Evolutionary conservation across 2,329 filamentous ascomycete genomes (phyloP), one percentile per base, ranked within the genome.

Genomic region (Passalora sequoiae): DNA sequence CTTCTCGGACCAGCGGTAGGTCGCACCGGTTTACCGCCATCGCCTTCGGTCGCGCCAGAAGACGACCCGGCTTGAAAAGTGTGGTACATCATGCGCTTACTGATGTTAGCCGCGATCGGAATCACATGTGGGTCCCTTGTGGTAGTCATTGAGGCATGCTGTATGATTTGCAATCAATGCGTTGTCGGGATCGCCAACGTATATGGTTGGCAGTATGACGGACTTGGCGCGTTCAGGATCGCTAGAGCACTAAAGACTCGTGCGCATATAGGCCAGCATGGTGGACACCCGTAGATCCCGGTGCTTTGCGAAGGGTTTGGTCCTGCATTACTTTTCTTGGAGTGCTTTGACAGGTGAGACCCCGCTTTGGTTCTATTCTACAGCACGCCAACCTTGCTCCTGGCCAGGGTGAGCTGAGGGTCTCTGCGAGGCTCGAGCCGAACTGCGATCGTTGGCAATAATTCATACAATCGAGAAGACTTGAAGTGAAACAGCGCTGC

Each of bases 11-110:
- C 66, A 16, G 61, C 54, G 61, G 56, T 6, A 61, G 63, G 41
- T 57, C 55, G 42, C 60, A 60, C 32, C 25, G 21, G 19, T 53
- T 67, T 70, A 32, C 59, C 49, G 22, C 56, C 58, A 33, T 64
- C 61, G 17, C 58, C 62, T 27, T 65, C 64, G 31, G 56, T 58
- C 31, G 58, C 56, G 22, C 57, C 61, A 32, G 65, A 59, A 12
- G 62, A 62, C 41, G 48, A 47, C 16, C 50, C 44, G 20, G 58
- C 54, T 33, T 69, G 67, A 46, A 71, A 71, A 4, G 68, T 70
- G 53, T 70, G 68, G 51, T 69, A 71, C 69, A 71, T 71, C 52
- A 20, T 48, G 24, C 32, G 31, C 9, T 22, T 7, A 19, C 8
- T 10, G 35, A 36, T 13, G n/a, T 24, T 47, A 33, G 37, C 21